These are phyloP conservation scores for Capsella rubella DNA, from an alignment of 441 rosid species.

Conservation along the genomic window DNA sequence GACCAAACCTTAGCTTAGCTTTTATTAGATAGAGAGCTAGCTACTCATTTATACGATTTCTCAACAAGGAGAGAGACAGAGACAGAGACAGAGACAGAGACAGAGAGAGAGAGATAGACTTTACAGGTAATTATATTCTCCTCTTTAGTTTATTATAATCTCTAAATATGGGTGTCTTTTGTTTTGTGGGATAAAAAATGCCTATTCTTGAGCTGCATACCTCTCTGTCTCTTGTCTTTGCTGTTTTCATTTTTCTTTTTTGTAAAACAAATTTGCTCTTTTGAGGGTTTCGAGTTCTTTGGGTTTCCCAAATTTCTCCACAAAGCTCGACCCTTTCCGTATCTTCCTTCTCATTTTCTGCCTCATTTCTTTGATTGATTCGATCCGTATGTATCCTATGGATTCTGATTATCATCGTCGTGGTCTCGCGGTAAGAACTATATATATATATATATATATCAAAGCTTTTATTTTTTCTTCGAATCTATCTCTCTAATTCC, in stretches of 20 bases:
- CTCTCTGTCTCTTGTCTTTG: slow-evolving; percentile 39
- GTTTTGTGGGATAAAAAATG: not conserved
- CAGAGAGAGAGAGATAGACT: slow-evolving; percentile 20
- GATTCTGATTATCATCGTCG: slow-evolving; percentile 51
- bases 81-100: slow-evolving; percentile 1
- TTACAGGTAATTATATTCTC: slow-evolving; percentile 30
- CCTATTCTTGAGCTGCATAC: slow-evolving; percentile 24
- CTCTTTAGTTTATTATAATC: slow-evolving; percentile 21
- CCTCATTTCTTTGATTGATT: slow-evolving; percentile 21
- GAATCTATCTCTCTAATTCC: slow-evolving; percentile 5
- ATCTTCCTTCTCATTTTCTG: slow-evolving; percentile 28
- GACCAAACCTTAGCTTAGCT: not conserved
- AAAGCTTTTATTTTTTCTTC: slow-evolving; percentile 4
- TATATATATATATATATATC: not conserved
- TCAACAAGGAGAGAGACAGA: not conserved
- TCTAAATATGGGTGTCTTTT: slow-evolving; percentile 16
- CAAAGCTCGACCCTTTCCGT: slow-evolving; percentile 17
- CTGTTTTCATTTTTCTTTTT: slow-evolving; percentile 28
- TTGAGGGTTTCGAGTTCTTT: slow-evolving; percentile 28
- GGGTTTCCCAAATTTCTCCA: slow-evolving; percentile 1
- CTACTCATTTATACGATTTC: not conserved
- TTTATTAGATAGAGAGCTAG: not conserved
- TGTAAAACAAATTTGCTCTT: not conserved
- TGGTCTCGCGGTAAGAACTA: slow-evolving; percentile 54
- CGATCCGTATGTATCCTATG: slow-evolving; percentile 49